Evolutionary conservation across 106 monocot species (phyloP).

Genomic region (Chionographis japonica): DNA sequence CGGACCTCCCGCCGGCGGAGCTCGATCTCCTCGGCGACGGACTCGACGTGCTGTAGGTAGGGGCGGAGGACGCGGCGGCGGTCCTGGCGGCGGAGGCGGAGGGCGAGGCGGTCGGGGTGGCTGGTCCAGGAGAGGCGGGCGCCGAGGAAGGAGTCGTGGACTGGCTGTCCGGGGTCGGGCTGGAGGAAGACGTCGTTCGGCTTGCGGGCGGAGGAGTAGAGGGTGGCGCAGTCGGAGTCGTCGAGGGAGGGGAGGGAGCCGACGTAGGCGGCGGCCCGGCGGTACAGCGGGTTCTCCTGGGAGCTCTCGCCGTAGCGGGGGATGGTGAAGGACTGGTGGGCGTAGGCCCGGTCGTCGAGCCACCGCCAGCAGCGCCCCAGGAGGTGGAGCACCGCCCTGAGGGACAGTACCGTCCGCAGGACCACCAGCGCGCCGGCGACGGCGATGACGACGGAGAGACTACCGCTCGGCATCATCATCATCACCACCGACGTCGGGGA

Average conservation of each 20-base stretch:
- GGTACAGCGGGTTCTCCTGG: conserved; percentile 62
- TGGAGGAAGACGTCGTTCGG: conserved; percentile 44
- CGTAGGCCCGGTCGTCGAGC: conserved; percentile 33
- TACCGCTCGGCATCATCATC: neutral
- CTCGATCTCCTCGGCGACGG: conserved; percentile 45
- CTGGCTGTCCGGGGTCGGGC: conserved; percentile 26
- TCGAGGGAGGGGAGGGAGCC: conserved; percentile 65
- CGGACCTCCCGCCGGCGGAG: conserved; percentile 32
- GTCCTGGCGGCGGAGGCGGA: conserved; percentile 51
- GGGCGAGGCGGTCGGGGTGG: conserved; percentile 19
- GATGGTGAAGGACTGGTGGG: conserved; percentile 50
- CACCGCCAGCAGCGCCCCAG: conserved; percentile 29
- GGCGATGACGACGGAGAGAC: neutral
- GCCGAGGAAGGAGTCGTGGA: conserved; percentile 61
- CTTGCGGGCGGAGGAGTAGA: conserved; percentile 41
- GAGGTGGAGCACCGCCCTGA: conserved; percentile 21
- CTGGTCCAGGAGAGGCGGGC: conserved; percentile 47
- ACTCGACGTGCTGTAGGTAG: conserved; percentile 65
- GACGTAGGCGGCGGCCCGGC: conserved; percentile 47
- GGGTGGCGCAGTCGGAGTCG: conserved; percentile 38
- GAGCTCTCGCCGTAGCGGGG: conserved; percentile 30
- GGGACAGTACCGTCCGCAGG: conserved; percentile 37
- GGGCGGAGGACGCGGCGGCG: conserved; percentile 59
- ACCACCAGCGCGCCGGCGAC: conserved; percentile 18
- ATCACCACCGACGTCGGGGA: no score